Conservation (phyloP, 2,329 filamentous ascomycete genomes). For the Trichocomaceae sp. region DNA sequence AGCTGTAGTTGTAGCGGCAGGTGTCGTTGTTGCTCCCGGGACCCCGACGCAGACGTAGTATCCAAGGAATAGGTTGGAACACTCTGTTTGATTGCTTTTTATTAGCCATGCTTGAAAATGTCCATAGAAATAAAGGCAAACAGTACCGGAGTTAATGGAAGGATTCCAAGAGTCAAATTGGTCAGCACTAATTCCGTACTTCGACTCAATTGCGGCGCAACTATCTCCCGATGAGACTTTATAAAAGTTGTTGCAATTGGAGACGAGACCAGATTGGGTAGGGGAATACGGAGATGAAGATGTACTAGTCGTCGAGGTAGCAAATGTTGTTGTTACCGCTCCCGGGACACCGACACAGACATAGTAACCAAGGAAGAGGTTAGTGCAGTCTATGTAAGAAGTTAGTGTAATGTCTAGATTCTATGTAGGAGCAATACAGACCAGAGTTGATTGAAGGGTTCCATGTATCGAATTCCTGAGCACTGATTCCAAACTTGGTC, state of each 20-base stretch:
- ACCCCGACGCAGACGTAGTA: conserved; percentile 5
- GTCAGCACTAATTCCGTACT: not conserved
- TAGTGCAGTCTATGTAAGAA: not conserved
- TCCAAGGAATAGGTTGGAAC: not conserved
- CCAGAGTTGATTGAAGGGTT: no score
- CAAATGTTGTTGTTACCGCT: not conserved
- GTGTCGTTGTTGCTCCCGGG: not conserved
- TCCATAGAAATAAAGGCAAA: not conserved
- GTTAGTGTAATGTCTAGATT: not conserved
- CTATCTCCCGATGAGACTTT: conserved; percentile 3
- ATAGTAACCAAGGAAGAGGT: conserved; percentile 1
- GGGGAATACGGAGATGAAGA: not conserved
- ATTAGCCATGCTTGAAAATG: not conserved
- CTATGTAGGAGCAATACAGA: no score
- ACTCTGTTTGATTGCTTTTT: not conserved
- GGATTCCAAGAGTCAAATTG: conserved; percentile 7
- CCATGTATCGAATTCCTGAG: no score
- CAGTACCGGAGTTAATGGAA: not conserved
- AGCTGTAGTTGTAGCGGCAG: not conserved
- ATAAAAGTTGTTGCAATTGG: conserved; percentile 1
- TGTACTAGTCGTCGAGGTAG: not conserved
- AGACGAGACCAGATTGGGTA: conserved; percentile 1
- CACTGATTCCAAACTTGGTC: no score
- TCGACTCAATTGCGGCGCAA: not conserved
- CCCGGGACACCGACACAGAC: conserved; percentile 1